phyloP scores from a whole-genome alignment of 2,329 filamentous ascomycete species.

The Lachnellula arida region DNA sequence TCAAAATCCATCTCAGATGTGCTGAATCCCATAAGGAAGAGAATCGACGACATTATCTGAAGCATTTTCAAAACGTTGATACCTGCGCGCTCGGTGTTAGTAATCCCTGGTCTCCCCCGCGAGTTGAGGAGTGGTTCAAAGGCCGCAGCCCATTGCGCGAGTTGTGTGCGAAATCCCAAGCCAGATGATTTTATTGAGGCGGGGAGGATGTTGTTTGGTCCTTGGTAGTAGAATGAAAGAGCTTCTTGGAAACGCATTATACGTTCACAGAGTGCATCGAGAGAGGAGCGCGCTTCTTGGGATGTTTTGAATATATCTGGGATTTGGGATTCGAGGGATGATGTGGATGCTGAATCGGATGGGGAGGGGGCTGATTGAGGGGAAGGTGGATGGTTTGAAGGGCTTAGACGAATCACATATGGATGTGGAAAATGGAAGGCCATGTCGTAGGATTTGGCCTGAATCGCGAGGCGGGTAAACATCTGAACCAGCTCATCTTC shows the following conservation, averaged over 20 bases:
- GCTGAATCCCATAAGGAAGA: constrained; percentile 58
- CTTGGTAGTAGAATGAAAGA: constrained; percentile 42
- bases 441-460: constrained; percentile 65
- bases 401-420: constrained; percentile 51
- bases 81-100: constrained; percentile 51
- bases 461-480: constrained; percentile 59
- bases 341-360: constrained; percentile 34
- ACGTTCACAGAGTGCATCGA: constrained; percentile 52
- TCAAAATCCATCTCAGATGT: constrained; percentile 56
- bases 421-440: constrained; percentile 62
- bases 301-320: constrained; percentile 41
- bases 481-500: constrained; percentile 56
- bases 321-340: constrained; percentile 19
- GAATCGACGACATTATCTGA: constrained; percentile 52
- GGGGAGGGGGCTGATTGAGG: constrained; percentile 36
- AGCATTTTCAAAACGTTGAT: constrained; percentile 60
- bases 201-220: constrained; percentile 44
- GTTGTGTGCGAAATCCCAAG: constrained; percentile 43
- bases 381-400: constrained; percentile 25
- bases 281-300: constrained; percentile 51
- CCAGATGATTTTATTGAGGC: constrained; percentile 21
- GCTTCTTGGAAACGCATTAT: constrained; percentile 56
- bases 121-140: constrained; percentile 51
- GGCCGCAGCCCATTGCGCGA: constrained; percentile 51
- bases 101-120: constrained; percentile 41